These are phyloP conservation scores for Toxoplasma gondii DNA, from an alignment of 169 alveolate genomes.

Conservation along the genomic window DNA sequence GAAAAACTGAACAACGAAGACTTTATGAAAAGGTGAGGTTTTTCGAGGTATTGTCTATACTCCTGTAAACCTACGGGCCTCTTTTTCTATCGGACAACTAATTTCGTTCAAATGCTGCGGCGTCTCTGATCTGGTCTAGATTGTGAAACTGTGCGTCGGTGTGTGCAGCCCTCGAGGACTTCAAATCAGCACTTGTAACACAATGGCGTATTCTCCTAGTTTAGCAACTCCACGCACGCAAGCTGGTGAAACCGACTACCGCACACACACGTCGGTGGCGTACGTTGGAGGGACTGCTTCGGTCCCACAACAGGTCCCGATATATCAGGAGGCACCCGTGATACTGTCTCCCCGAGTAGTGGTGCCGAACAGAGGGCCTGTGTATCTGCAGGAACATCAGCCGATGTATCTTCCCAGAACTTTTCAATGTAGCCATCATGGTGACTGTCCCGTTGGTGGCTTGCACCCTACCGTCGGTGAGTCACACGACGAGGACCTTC, in stretches of 20 bases:
- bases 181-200: not conserved
- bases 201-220: not conserved
- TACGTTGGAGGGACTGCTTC: not conserved
- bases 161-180: not conserved
- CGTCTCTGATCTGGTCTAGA: not conserved
- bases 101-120: no score
- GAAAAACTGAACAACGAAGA: conserved; percentile 49
- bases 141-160: not conserved
- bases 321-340: not conserved
- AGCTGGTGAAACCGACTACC: not conserved
- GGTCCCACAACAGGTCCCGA: no score
- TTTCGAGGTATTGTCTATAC: not conserved
- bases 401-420: not conserved
- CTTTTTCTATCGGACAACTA: no score
- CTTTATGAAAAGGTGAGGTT: not conserved
- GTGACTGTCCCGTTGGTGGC: not conserved
- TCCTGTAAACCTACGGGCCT: not conserved
- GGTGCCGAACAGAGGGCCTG: not conserved
- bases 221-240: not conserved
- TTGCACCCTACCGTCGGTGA: not conserved
- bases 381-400: not conserved
- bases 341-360: not conserved
- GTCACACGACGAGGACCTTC: not conserved
- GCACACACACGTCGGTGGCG: not conserved
- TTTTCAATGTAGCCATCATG: not conserved